Evolutionary conservation across 2,329 filamentous ascomycete genomes (phyloP), one percentile per base, ranked within the genome.

Genomic region (Camillea tinctor): DNA sequence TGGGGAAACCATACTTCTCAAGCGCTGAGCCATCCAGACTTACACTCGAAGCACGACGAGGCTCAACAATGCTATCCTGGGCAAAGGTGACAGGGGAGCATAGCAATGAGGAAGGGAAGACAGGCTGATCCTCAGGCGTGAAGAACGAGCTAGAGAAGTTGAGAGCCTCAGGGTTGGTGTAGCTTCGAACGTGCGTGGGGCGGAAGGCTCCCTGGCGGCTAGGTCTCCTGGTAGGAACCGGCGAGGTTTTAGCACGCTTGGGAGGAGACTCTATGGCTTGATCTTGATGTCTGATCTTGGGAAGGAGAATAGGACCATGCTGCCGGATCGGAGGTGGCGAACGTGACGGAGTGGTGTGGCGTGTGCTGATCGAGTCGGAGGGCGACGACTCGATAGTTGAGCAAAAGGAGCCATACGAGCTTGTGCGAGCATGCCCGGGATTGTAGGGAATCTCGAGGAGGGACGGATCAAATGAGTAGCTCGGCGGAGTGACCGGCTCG

Each of bases 231-330:
- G 73, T 59, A 73, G 80, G 67, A 71, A 77, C 68, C 74, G 82
- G 76, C 69, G 82, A 74, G 73, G 84, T 79, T 80, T 85, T 74
- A 75, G 83, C 71, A 69, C 87, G 84, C 75, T 89, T 86, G 52
- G 82, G 79, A 19, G 75, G 71, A 26, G 74, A 72, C 49, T 88
- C 86, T 63, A 92, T 84, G 63, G 88, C 83, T 76, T 94, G 90
- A 77, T 96, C 92, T 77, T 95, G 92, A 49, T 86, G 86, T 62
- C 92, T 86, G 78, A 96, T 93, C 82, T 93, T 95, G 71, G 92
- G 92, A 30, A 96, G 82, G 61, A 96, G 80, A 54, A 92, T 80
- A 55, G 92, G 91, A 56, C 92, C 91, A 77, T 93, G 89, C 63
- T 92, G 89, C 62, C 88, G 84, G 68, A 93, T 85, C 61, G 91